These are phyloP conservation scores for Stachybotrys chartarum DNA, from an alignment of 2,329 filamentous ascomycete genomes.

Conservation along the genomic window DNA sequence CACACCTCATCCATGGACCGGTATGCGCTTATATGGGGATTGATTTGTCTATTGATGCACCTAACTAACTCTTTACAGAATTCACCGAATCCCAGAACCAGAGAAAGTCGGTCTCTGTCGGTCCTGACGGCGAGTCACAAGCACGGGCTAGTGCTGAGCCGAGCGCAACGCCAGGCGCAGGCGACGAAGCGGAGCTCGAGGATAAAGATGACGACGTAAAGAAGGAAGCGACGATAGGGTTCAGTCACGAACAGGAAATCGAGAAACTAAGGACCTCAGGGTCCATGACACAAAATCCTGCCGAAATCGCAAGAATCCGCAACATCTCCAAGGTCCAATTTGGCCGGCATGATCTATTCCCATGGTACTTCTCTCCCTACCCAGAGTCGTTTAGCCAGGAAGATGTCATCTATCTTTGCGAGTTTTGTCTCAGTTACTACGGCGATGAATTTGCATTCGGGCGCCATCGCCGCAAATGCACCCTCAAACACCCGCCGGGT, in stretches of 20 bases:
- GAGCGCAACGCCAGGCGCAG: conserved; percentile 35
- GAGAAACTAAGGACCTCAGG: conserved; percentile 91
- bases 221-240: conserved; percentile 43
- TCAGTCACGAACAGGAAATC: conserved; percentile 83
- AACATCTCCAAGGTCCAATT: conserved; percentile 95
- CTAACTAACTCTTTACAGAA: conserved; percentile 20
- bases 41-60: not conserved
- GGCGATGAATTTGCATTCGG: conserved; percentile 75
- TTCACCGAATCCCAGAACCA: conserved; percentile 40
- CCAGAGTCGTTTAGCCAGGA: conserved; percentile 81
- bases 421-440: conserved; percentile 92
- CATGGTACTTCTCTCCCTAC: conserved; percentile 99
- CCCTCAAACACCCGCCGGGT: conserved; percentile 83
- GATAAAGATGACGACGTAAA: conserved; percentile 38
- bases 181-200: conserved; percentile 49
- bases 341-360: conserved; percentile 83
- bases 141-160: conserved; percentile 34
- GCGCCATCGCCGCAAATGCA: conserved; percentile 85
- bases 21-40: conserved; percentile 11
- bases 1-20: conserved; percentile 46
- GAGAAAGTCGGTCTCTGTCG: conserved; percentile 34
- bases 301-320: conserved; percentile 90
- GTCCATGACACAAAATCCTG: conserved; percentile 98
- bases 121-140: conserved; percentile 37
- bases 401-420: conserved; percentile 92